Evolutionary conservation across 176 grass and related monocot species (phyloP), one percentile per base, ranked within the genome.

Genomic region (Olyra latifolia): DNA sequence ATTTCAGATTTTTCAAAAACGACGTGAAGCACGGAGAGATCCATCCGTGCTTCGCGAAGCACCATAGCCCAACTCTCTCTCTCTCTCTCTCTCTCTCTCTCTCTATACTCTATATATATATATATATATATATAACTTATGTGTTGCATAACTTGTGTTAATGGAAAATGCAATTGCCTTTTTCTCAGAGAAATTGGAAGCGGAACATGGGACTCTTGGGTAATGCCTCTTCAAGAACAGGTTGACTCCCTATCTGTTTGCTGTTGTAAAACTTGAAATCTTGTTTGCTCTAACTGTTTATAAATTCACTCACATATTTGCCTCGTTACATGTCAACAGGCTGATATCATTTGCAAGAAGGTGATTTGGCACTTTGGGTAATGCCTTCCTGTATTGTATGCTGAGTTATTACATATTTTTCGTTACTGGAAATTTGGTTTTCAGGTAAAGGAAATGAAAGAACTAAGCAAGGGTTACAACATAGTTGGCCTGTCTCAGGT

Each of bases 401-500:
- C 10, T 85, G 32, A 40, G 45, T 61, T 17, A 9, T 71, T n/a
- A 25, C 4, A 57, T 85, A 65, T 25, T 69, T 59, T 55, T 72
- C 62, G 0, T 24, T n/a, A 5, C 76, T 71, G 56, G 19, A 25
- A 42, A 56, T 74, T 59, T 80, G 8, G 43, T 87, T 84, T 80
- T 53, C 84, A 98, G 95, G 92, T 98, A 29, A 94, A 92, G 63
- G 78, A 84, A 73, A 98, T 89, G 92, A 63, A 94, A 66, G 89
- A 94, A 48, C 77, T 98, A 4, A 92, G 80, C 24, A 78, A 65
- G 1, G 95, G 95, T 50, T 98, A 92, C 70, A 94, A 92, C 70
- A 91, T 94, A 14, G 83, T 98, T 80, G 95, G 92, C 71, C 88
- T 98, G 12, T 98, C 95, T 45, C 95, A 94, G 95, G 95, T 94